Base-by-base conservation (phyloP, 1,284 basidiomycete species). In the Marasmius sp. region DNA sequence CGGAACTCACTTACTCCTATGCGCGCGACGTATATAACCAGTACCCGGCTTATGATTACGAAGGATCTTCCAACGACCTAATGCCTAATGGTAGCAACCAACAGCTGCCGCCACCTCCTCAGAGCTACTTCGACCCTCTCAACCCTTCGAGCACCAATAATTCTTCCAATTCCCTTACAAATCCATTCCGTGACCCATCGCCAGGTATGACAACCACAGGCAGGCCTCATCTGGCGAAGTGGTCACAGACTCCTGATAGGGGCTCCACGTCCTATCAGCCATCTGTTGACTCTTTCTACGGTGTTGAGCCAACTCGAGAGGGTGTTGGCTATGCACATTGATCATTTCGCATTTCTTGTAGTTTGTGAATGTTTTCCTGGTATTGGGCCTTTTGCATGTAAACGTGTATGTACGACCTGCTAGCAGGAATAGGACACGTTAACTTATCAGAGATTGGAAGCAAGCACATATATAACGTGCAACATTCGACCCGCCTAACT, bases 241-340 rank as follows among this genome's bases (percentile, higher is more conserved):
- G 45, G 27, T 33, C 64, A 63, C 54, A 66, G 51, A 64, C 65
- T 27, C 60, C 60, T 45, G 61, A 58, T 16, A 66, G 69, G 14
- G 66, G 60, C 22, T 69, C 69, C 18, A 59, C 57, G 43, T 57
- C 63, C 20, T 71, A 74, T 58, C 69, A 70, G 50, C 67, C 66
- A 45, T 74, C 73, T 55, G 62, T 70, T 64, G 73, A 73, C 64
- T 77, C 71, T 6, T 77, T 74, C 63, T 76, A 72, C 61, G 74
- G 74, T 39, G 70, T 22, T 36, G 47, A 27, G 27, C 10, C 45
- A 14, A 22, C 6, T 51, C 14, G 20, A 16, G 22, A 43, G 47
- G 33, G 37, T 14, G 37, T 47, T 20, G 38, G 22, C 34, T 39
- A 45, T 43, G 38, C 51, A 27, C 41, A 36, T 54, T 39, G 33